phyloP scores from a whole-genome alignment of 106 monocot species.

The Dioscorea zingiberensis region DNA sequence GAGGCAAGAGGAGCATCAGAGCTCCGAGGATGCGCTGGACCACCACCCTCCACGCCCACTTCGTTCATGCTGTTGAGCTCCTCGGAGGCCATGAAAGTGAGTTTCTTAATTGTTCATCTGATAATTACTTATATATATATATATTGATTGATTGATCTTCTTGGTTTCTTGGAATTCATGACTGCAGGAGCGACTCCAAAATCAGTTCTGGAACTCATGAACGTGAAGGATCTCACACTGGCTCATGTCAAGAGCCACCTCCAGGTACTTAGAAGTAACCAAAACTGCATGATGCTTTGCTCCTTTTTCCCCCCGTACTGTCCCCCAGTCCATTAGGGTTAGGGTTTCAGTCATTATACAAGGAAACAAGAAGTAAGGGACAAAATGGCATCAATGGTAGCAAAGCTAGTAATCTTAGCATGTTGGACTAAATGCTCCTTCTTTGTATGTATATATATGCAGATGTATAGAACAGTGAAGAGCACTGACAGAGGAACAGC shows the following conservation, averaged over 20 bases:
- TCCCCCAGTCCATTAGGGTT: slow-evolving; percentile 19
- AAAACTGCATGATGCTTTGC: too few species aligned
- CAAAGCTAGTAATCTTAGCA: not conserved
- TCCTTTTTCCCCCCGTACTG: too few species aligned
- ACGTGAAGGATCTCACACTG: slow-evolving; percentile 73
- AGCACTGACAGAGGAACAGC: slow-evolving; percentile 48
- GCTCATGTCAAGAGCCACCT: slow-evolving; percentile 84
- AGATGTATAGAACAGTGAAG: slow-evolving; percentile 95
- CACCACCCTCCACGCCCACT: slow-evolving; percentile 57
- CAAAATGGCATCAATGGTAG: slow-evolving; percentile 52
- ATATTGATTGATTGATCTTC: not conserved
- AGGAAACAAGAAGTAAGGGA: slow-evolving; percentile 20
- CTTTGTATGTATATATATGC: slow-evolving; percentile 14
- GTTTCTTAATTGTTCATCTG: slow-evolving; percentile 6
- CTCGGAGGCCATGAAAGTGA: slow-evolving; percentile 81
- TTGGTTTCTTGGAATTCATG: too few species aligned
- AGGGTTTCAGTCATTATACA: slow-evolving; percentile 11
- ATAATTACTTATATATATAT: not conserved
- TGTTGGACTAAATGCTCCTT: not conserved
- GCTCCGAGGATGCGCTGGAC: slow-evolving; percentile 84
- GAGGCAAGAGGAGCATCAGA: slow-evolving; percentile 36
- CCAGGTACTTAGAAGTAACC: too few species aligned
- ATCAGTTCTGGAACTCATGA: slow-evolving; percentile 78
- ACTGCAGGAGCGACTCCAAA: slow-evolving; percentile 67
- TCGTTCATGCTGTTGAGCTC: slow-evolving; percentile 67